Base-by-base conservation (phyloP, 768 basidiomycete genomes). In the Leucogyrophana mollusca region DNA sequence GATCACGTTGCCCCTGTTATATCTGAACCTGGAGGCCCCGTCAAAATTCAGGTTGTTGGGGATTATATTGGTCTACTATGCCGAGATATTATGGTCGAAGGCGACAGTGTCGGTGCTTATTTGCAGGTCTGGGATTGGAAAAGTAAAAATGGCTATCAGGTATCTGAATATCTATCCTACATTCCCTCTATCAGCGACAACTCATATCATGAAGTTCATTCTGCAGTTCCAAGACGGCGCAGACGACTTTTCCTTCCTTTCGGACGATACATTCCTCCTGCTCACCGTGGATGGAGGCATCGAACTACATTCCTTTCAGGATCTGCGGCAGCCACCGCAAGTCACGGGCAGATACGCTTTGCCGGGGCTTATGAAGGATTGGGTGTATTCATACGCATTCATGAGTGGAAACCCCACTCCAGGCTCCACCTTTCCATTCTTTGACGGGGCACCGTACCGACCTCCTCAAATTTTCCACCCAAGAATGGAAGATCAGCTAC, bases 81-180 rank as follows among this genome's bases (percentile, higher is more conserved):
- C 20, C 77, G 77, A 51, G 76, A 77, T 50, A 65, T 72, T 2
- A 59, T 71, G 21, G 21, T 35, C 10, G 10, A 45, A 14, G 38
- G n/a, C 10, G 67, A 70, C 20, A 65, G 61, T 33, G 50, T 64
- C 21, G 70, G 68, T 9, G 74, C 73, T 3, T 73, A 73, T 54
- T 58, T 80, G 18, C 71, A 77, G 55, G 73, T 79, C 20, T 79
- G 74, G 73, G 75, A 76, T 47, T 79, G 77, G 78, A 65, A 67
- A 21, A 50, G 23, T 4, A 64, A 47, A 66, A 62, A 11, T 65
- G 70, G 9, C 53, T 66, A 33, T 57, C 60, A 48, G 47, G 77
- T 77, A 47, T 16, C 73, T 63, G 11, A 20, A 38, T 47, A 30
- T 25, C 14, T 45, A 30, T 45, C 43, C 42, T 38, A 32, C 22